Conservation (phyloP, 1,284 basidiomycete genomes). For the Marasmius sp. region DNA sequence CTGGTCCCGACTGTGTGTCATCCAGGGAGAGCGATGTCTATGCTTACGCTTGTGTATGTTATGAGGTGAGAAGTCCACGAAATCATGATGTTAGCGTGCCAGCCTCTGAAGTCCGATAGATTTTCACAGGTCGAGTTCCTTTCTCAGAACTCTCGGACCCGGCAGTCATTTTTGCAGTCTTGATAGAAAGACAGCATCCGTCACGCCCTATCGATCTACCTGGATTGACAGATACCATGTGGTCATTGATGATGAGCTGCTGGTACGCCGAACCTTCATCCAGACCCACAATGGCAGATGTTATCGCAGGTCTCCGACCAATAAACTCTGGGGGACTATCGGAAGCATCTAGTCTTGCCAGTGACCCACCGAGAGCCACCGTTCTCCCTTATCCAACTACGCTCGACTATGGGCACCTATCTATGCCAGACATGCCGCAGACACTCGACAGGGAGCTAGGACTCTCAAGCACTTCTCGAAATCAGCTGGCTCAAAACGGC, state of each 20-base stretch:
- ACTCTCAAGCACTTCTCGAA: too few relatives aligned
- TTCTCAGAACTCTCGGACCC: neutral
- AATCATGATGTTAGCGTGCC: neutral
- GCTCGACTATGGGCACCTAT: too few relatives aligned
- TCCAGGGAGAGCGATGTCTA: neutral
- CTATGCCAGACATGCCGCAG: too few relatives aligned
- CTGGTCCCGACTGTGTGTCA: neutral
- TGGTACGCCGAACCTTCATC: neutral
- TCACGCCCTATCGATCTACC: neutral
- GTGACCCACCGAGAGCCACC: too few relatives aligned
- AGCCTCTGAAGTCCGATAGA: neutral
- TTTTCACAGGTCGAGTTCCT: neutral
- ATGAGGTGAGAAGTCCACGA: neutral
- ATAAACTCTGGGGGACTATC: neutral
- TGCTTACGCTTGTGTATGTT: neutral
- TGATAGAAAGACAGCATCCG: neutral
- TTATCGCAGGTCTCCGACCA: neutral
- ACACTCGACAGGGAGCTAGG: too few relatives aligned
- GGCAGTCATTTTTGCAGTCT: neutral
- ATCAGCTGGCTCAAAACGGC: too few relatives aligned
- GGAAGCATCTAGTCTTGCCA: too few relatives aligned
- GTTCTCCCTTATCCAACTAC: too few relatives aligned
- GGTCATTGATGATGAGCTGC: neutral
- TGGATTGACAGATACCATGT: neutral
- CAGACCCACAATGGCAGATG: neutral